phyloP scores from a whole-genome alignment of 306 rosid genomes.

The Hippophae gyantsensis region DNA sequence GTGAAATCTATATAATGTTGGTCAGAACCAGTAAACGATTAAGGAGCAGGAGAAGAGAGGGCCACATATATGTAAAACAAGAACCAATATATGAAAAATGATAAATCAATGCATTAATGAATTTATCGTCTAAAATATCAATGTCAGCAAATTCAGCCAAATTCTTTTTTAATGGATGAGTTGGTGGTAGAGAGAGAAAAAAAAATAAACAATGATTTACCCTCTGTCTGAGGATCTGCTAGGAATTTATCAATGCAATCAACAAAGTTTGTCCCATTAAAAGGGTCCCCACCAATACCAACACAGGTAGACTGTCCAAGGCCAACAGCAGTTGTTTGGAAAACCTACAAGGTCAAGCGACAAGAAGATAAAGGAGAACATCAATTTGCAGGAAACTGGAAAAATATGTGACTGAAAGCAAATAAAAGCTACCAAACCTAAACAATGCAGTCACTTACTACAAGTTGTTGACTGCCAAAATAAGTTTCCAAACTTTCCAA shows the following conservation, averaged over 20 bases:
- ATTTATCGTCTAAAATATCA: not conserved
- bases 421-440: not conserved
- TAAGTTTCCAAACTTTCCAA: too few relatives aligned
- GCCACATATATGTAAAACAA: not conserved
- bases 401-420: not conserved
- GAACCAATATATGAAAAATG: not conserved
- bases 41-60: not conserved
- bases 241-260: slow-evolving; percentile 82
- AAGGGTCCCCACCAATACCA: slow-evolving; percentile 99
- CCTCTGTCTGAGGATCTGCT: slow-evolving; percentile 92
- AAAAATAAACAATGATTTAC: slow-evolving; percentile 26
- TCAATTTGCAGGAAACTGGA: not conserved
- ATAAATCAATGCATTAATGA: not conserved
- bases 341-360: slow-evolving; percentile 50
- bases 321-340: slow-evolving; percentile 96
- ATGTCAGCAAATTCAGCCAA: not conserved
- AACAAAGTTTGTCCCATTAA: slow-evolving; percentile 95
- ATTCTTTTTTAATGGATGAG: not conserved
- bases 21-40: too few relatives aligned
- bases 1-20: too few relatives aligned
- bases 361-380: not conserved
- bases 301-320: slow-evolving; percentile 99
- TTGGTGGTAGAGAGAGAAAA: not conserved
- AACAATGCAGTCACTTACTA: too few relatives aligned
- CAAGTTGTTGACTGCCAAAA: too few relatives aligned